Conservation (phyloP, 768 basidiomycete species). For the Hygrophoropsis aurantiaca region DNA sequence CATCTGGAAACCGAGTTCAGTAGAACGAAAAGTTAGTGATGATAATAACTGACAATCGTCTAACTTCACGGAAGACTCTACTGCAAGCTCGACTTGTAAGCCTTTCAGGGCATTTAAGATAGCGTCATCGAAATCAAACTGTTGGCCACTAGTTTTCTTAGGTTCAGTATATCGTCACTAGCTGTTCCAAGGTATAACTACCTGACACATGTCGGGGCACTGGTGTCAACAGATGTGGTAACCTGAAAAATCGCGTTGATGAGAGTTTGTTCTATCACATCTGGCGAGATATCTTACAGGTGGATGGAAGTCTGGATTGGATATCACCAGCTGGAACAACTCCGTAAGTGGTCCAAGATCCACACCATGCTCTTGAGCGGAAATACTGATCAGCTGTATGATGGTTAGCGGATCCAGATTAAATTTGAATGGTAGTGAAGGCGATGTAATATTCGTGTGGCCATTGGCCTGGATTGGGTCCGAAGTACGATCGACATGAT, state of each 20-base stretch:
- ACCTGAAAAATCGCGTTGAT: conserved; percentile 36
- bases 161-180: conserved; percentile 4
- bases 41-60: conserved; percentile 57
- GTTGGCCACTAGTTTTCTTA: conserved; percentile 48
- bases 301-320: conserved; percentile 50
- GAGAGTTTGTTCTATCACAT: not conserved
- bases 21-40: not conserved
- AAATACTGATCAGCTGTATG: conserved; percentile 51
- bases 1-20: conserved; percentile 33
- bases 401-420: conserved; percentile 64
- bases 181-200: conserved; percentile 16
- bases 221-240: conserved; percentile 52
- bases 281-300: conserved; percentile 38
- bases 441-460: conserved; percentile 58
- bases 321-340: conserved; percentile 53
- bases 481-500: conserved; percentile 51
- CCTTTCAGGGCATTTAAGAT: conserved; percentile 63
- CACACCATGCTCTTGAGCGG: conserved; percentile 54
- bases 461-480: conserved; percentile 61
- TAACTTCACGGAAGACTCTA: conserved; percentile 54
- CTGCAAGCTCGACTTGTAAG: conserved; percentile 55
- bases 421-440: conserved; percentile 56
- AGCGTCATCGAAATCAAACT: conserved; percentile 60
- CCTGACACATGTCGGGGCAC: conserved; percentile 59
- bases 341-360: conserved; percentile 58